These are phyloP conservation scores for Aspergillus pseudonomiae DNA, from an alignment of 2,329 filamentous ascomycete genomes.

Conservation along the genomic window DNA sequence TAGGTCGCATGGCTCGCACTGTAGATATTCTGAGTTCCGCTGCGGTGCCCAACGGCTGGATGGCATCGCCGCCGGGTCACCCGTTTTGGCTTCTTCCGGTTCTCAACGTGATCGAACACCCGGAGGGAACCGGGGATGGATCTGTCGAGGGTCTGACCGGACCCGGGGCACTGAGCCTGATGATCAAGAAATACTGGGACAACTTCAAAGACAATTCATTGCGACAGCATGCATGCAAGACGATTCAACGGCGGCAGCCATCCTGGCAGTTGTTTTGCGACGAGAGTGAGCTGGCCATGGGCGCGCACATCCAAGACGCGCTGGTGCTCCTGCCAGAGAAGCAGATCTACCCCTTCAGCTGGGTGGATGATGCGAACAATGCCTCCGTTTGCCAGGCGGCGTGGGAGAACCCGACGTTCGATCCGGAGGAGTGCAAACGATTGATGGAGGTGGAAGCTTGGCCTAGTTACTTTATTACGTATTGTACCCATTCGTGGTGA, in stretches of 20 bases:
- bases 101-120: conserved; percentile 22
- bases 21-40: conserved; percentile 17
- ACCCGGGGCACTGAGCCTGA: conserved; percentile 15
- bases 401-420: conserved; percentile 18
- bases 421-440: conserved; percentile 23
- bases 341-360: conserved; percentile 26
- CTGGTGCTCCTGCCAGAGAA: conserved; percentile 20
- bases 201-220: conserved; percentile 6
- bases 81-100: conserved; percentile 25
- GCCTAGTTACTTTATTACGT: conserved; percentile 29
- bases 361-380: conserved; percentile 20
- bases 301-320: conserved; percentile 6
- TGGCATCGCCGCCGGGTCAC: conserved; percentile 26
- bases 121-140: conserved; percentile 21
- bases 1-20: conserved; percentile 23
- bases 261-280: conserved; percentile 21
- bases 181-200: conserved; percentile 21
- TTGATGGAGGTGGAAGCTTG: conserved; percentile 24
- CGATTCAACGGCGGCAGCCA: conserved; percentile 12
- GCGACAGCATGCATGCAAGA: conserved; percentile 13
- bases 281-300: neutral
- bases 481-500: conserved; percentile 27
- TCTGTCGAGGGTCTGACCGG: conserved; percentile 24
- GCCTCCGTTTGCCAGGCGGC: conserved; percentile 19
- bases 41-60: conserved; percentile 27